Evolutionary conservation across 192 early-diverging fungal species (phyloP), one percentile per base, ranked within the genome.

Genomic region (Umbelopsis sp.): DNA sequence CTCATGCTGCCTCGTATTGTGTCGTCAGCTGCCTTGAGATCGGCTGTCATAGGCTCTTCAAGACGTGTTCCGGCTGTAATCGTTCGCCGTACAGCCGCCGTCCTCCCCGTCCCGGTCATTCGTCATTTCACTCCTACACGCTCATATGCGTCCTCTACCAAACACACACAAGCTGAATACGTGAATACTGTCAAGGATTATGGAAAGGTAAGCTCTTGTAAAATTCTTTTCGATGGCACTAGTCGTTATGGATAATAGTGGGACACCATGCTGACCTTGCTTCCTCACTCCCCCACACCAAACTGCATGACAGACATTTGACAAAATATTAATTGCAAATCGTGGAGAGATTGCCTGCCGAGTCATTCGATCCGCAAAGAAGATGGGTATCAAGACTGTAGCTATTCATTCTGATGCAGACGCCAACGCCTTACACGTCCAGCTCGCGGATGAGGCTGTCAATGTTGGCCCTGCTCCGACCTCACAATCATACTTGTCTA

Each of bases 281-380:
- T 11, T 80, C n/a, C n/a, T n/a, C n/a, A n/a, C n/a, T n/a, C n/a
- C n/a, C n/a, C n/a, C n/a, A n/a, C n/a, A n/a, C n/a, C n/a, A n/a
- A n/a, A n/a, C n/a, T n/a, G n/a, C n/a, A n/a, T n/a, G n/a, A n/a
- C n/a, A 88, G 87, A 88, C 87, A 5, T 97, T 97, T 77, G 88
- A 94, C 86, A 98, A 95, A 80, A 92, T 98, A 62, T 83, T 98
- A 52, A 89, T 98, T 53, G 95, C 96, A 44, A 98, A 98, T 86
- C 89, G 96, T 56, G 96, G 96, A 69, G 96, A 98, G 76, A 98
- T 98, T 71, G 96, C 96, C 0, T 90, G 89, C 79, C 93, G 96
- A 59, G 91, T 98, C 71, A 96, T 98, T 71, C 90, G 89, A 45
- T 94, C 94, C 4, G 96, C 96, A 47, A 86, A 88, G 68, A 95